These are phyloP conservation scores for Tricladium varicosporioides DNA, from an alignment of 2,329 filamentous ascomycete species.

Conservation along the genomic window DNA sequence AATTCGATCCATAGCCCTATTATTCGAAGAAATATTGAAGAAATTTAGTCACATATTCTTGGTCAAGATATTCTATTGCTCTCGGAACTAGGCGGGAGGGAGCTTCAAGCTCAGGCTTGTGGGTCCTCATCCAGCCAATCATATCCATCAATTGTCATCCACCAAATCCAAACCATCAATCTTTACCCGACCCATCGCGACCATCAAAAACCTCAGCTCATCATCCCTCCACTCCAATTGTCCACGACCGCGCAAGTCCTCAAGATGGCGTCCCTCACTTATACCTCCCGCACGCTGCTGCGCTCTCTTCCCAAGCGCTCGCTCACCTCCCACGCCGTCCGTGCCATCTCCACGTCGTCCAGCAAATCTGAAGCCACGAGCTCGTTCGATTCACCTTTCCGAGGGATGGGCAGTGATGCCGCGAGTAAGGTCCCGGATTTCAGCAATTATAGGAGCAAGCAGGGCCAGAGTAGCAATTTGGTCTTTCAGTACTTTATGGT, in stretches of 20 bases:
- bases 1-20: no score
- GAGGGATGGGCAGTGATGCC: conserved; percentile 45
- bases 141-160: conserved; percentile 4
- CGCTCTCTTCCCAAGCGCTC: conserved; percentile 49
- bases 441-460: conserved; percentile 77
- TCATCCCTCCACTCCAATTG: conserved; percentile 19
- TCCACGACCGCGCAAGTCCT: conserved; percentile 15
- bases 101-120: not conserved
- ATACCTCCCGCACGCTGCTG: conserved; percentile 67
- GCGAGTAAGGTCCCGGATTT: conserved; percentile 81
- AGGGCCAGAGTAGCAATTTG: conserved; percentile 70
- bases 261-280: conserved; percentile 66
- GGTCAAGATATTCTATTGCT: no score
- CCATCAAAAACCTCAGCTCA: conserved; percentile 15
- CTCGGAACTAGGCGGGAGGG: not conserved
- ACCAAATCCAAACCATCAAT: not conserved
- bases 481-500: conserved; percentile 99
- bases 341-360: conserved; percentile 52
- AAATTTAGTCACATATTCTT: no score
- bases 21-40: no score
- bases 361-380: conserved; percentile 32
- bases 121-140: conserved; percentile 3
- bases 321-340: conserved; percentile 42
- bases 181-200: conserved; percentile 6
- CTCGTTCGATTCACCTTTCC: conserved; percentile 62